Evolutionary conservation across 2,329 filamentous ascomycete genomes (phyloP).

Genomic region (Fusarium humuli): DNA sequence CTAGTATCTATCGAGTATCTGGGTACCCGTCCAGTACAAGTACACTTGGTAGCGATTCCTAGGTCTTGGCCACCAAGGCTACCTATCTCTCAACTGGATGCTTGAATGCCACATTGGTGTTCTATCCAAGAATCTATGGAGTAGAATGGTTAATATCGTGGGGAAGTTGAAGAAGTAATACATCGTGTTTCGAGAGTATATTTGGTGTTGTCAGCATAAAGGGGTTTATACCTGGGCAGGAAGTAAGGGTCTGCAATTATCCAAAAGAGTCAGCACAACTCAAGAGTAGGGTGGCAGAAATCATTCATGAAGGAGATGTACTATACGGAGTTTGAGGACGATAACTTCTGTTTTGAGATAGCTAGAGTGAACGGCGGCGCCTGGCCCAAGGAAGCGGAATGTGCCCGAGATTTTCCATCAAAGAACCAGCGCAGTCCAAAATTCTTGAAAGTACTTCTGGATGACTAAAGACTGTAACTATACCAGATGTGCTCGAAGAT

Average conservation of each 20-base stretch:
- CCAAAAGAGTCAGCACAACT: neutral
- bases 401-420: no score
- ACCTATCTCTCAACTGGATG: neutral
- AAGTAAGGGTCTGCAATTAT: neutral
- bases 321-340: neutral
- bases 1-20: neutral
- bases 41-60: neutral
- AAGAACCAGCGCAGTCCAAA: neutral
- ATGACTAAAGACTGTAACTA: no score
- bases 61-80: neutral
- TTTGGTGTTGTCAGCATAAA: neutral
- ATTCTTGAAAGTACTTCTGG: neutral
- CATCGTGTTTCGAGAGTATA: neutral
- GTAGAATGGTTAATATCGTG: accelerated
- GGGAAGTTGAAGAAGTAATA: no score
- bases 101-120: neutral
- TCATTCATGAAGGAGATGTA: accelerated
- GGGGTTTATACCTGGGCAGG: neutral
- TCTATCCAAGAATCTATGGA: no score
- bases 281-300: accelerated
- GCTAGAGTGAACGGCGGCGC: neutral
- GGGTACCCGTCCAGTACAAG: neutral
- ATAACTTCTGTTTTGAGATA: neutral
- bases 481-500: neutral
- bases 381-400: no score